Percentiles rank a stretch among this genome's conserved stretches.
These are phyloP conservation scores for Kalmusia sp. DNA, from an alignment of 2,329 filamentous ascomycete species.

Conservation along the genomic window DNA sequence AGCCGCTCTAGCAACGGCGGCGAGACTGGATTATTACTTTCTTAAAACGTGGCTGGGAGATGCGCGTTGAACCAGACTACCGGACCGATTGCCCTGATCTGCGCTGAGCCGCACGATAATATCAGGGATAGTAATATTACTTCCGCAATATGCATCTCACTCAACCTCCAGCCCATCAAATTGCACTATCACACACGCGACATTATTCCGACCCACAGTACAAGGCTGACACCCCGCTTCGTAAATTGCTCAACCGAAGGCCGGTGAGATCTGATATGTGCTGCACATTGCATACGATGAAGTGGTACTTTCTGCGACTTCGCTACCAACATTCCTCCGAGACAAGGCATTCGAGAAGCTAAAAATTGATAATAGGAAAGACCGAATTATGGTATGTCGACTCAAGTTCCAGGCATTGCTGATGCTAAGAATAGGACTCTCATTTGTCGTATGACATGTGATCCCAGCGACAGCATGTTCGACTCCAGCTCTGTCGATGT, in stretches of 20 bases:
- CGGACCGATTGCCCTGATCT: constrained; percentile 13
- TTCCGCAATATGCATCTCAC: constrained; percentile 16
- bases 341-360: not conserved
- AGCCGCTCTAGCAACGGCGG: too few species aligned
- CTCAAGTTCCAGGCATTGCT: constrained; percentile 5
- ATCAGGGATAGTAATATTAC: constrained; percentile 17
- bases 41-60: not conserved
- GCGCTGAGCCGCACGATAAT: constrained; percentile 20
- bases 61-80: constrained; percentile 1
- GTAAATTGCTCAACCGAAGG: constrained; percentile 12
- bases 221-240: constrained; percentile 15
- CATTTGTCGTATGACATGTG: not conserved
- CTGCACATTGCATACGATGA: constrained; percentile 17
- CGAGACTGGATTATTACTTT: not conserved
- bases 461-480: not conserved
- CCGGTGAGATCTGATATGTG: constrained; percentile 3
- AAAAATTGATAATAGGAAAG: constrained; percentile 12
- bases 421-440: constrained; percentile 15
- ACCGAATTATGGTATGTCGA: not conserved
- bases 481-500: not conserved
- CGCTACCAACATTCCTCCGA: constrained; percentile 14
- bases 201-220: constrained; percentile 1
- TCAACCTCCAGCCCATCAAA: constrained; percentile 8
- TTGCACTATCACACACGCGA: constrained; percentile 10
- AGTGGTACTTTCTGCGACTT: constrained; percentile 10